A percentile compares a stretch with the other conserved stretches of the same genome.
Evolutionary conservation across 805 yeast species (phyloP).

Genomic region (Wickerhamiella lipophila): DNA sequence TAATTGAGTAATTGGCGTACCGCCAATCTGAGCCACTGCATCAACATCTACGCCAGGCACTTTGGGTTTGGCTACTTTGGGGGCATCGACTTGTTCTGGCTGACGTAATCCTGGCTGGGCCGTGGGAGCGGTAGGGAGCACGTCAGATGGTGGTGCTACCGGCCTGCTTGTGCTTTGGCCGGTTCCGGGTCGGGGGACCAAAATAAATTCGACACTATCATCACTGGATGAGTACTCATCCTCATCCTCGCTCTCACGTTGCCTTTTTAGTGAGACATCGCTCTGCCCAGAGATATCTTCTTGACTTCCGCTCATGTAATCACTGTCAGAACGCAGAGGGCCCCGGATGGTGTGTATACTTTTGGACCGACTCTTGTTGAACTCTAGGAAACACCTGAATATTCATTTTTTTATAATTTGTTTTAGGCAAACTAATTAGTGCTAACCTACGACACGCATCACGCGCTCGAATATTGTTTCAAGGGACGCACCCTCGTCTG

Average conservation of each 20-base stretch:
- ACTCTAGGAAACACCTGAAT: too few relatives aligned
- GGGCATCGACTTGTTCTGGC: constrained; percentile 2
- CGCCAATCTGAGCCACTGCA: constrained; percentile 60
- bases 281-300: neutral
- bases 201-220: constrained; percentile 74
- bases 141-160: constrained; percentile 23
- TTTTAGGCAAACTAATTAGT: neutral
- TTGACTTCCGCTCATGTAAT: neutral
- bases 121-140: constrained; percentile 19
- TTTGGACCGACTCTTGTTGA: too few relatives aligned
- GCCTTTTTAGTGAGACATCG: neutral
- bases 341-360: too few relatives aligned
- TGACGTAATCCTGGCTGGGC: constrained; percentile 11
- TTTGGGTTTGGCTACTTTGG: constrained; percentile 7
- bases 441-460: constrained; percentile 29
- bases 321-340: too few relatives aligned
- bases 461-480: constrained; percentile 43
- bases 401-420: too few relatives aligned
- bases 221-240: constrained; percentile 26
- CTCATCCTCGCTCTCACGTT: neutral
- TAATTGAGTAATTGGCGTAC: constrained; percentile 68
- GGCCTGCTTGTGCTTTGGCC: constrained; percentile 9
- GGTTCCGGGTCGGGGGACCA: constrained; percentile 29
- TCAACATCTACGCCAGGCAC: constrained; percentile 49
- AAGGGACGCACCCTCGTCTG: constrained; percentile 31